phyloP scores from a whole-genome alignment of 805 yeast species.

The Maudiozyma saulgeensis region DNA sequence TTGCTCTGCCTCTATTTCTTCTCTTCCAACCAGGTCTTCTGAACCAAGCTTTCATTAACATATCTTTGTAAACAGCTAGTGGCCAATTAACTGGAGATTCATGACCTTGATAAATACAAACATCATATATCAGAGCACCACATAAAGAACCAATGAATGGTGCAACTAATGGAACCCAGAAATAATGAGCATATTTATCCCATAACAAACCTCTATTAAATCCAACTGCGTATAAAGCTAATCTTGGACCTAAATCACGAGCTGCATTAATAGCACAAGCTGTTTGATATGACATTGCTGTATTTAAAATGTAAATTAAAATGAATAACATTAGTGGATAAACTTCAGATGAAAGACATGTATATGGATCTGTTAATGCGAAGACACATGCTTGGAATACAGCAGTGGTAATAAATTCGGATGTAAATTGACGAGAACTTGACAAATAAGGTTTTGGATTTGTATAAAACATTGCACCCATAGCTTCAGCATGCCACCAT shows the following conservation, averaged over 20 bases:
- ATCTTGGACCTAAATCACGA: conserved; percentile 47
- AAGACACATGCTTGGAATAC: conserved; percentile 38
- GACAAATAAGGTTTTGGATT: conserved; percentile 35
- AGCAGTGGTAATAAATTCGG: conserved; percentile 40
- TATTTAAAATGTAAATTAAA: conserved; percentile 37
- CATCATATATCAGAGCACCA: conserved; percentile 45
- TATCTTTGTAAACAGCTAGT: conserved; percentile 10
- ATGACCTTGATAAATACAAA: conserved; percentile 41
- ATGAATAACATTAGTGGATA: conserved; percentile 41
- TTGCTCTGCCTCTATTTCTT: conserved; percentile 20
- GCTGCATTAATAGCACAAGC: conserved; percentile 47
- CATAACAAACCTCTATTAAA: conserved; percentile 34
- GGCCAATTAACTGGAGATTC: conserved; percentile 45
- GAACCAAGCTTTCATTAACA: conserved; percentile 18
- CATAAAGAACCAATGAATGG: conserved; percentile 39
- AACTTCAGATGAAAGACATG: conserved; percentile 36
- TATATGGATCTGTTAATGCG: conserved; percentile 44
- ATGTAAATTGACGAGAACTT: conserved; percentile 37
- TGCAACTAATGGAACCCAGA: conserved; percentile 46
- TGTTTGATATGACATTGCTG: conserved; percentile 43
- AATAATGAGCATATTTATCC: conserved; percentile 34
- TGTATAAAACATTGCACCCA: conserved; percentile 40
- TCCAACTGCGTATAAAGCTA: conserved; percentile 40
- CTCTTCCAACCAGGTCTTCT: conserved; percentile 25
- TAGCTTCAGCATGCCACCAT: conserved; percentile 21